Percentiles rank a stretch among this genome's conserved stretches.
Conservation (phyloP, 108 stramenopile genomes). For the Aurantiochytrium sp. region DNA sequence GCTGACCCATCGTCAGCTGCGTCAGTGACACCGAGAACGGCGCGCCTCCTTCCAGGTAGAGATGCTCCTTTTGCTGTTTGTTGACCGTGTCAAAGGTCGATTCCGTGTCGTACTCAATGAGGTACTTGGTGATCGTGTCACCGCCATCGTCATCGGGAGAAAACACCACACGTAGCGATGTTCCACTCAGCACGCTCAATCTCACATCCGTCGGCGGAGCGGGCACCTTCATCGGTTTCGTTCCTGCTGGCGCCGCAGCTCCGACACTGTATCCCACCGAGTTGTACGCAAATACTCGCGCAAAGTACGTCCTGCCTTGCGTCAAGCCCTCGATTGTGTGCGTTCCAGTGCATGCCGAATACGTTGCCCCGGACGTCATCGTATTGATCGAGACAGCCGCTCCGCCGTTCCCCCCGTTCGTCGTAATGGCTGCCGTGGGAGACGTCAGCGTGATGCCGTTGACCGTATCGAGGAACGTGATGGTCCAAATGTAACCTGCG, state of each 20-base stretch:
- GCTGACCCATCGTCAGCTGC: slow-evolving; percentile 49
- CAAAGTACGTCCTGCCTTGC: slow-evolving; percentile 63
- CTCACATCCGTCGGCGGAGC: slow-evolving; percentile 61
- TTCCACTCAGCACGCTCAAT: slow-evolving; percentile 57
- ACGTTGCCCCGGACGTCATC: slow-evolving; percentile 46
- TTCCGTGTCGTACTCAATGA: slow-evolving; percentile 61
- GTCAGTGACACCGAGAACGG: slow-evolving; percentile 64
- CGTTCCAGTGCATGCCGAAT: slow-evolving; percentile 47
- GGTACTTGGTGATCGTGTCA: slow-evolving; percentile 59
- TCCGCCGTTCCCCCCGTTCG: slow-evolving; percentile 2
- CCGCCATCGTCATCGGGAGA: slow-evolving; percentile 69
- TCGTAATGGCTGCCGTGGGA: neutral
- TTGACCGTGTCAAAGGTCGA: slow-evolving; percentile 35
- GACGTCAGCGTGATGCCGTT: slow-evolving; percentile 29
- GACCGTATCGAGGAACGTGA: slow-evolving; percentile 71
- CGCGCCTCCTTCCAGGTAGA: slow-evolving; percentile 60
- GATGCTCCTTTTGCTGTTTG: slow-evolving; percentile 28
- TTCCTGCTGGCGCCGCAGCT: neutral
- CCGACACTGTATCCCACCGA: slow-evolving; percentile 56
- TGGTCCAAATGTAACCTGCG: slow-evolving; percentile 60
- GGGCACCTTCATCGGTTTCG: slow-evolving; percentile 61
- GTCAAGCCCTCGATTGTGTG: slow-evolving; percentile 49
- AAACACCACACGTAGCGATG: slow-evolving; percentile 61
- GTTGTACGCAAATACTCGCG: slow-evolving; percentile 68
- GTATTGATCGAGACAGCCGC: slow-evolving; percentile 23